Percentiles rank a stretch among this genome's conserved stretches.
phyloP scores from a whole-genome alignment of 805 yeast species.

The Metschnikowia peoriensis region DNA sequence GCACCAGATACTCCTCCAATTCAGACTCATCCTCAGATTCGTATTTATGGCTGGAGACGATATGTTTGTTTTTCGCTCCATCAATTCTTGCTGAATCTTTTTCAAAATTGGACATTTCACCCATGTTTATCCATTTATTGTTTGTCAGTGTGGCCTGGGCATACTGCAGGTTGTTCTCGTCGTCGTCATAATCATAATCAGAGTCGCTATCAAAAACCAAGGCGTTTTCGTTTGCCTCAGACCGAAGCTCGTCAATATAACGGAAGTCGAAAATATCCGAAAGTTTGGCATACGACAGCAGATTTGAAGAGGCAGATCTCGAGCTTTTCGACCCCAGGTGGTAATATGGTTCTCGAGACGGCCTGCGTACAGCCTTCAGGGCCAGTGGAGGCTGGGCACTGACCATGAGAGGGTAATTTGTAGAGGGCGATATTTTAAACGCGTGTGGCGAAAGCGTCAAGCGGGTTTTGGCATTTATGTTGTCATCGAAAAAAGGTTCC shows the following conservation, averaged over 20 bases:
- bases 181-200: constrained; percentile 13
- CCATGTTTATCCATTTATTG: no score
- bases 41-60: background rate
- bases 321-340: constrained; percentile 6
- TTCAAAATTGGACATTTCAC: no score
- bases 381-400: constrained; percentile 8
- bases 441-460: constrained; percentile 5
- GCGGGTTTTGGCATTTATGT: constrained; percentile 10
- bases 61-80: no score
- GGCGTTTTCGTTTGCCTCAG: constrained; percentile 11
- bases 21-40: constrained; percentile 15
- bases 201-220: constrained; percentile 18
- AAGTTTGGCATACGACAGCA: constrained; percentile 16
- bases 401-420: constrained; percentile 9
- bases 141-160: no score
- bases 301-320: constrained; percentile 4
- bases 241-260: constrained; percentile 7
- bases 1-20: constrained; percentile 17
- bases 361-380: constrained; percentile 12
- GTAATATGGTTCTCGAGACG: constrained; percentile 19
- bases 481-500: constrained; percentile 18
- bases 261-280: constrained; percentile 19
- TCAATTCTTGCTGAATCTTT: no score
- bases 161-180: no score
- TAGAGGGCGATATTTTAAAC: constrained; percentile 13